Percentiles rank a stretch among this genome's conserved stretches.
phyloP scores from a whole-genome alignment of 176 grass and related monocot species.

The Sorghum bicolor region Sorghum_bicolor_NCBIv3 NC_012875.2:46390501-46391000 shows the following conservation, averaged over 20 bases:
- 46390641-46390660: constrained; percentile 27
- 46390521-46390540: constrained; percentile 31
- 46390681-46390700: constrained; percentile 20
- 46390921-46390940: neutral
- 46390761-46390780: neutral
- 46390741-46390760: constrained; percentile 45
- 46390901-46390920: constrained; percentile 28
- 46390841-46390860: neutral
- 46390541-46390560: constrained; percentile 29
- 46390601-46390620: constrained; percentile 54
- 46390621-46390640: constrained; percentile 42
- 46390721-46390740: constrained; percentile 52
- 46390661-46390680: constrained; percentile 14
- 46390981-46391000: neutral
- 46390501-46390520: neutral
- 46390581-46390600: constrained; percentile 40
- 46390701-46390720: constrained; percentile 38
- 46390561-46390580: constrained; percentile 34
- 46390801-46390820: constrained; percentile 21
- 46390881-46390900: constrained; percentile 29
- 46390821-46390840: constrained; percentile 35
- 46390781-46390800: constrained; percentile 30
- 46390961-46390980: neutral
- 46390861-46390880: constrained; percentile 34
- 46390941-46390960: too few relatives aligned